These are phyloP conservation scores for Phytophthora tubulina DNA, from an alignment of 352 stramenopile species.

Conservation along the genomic window DNA sequence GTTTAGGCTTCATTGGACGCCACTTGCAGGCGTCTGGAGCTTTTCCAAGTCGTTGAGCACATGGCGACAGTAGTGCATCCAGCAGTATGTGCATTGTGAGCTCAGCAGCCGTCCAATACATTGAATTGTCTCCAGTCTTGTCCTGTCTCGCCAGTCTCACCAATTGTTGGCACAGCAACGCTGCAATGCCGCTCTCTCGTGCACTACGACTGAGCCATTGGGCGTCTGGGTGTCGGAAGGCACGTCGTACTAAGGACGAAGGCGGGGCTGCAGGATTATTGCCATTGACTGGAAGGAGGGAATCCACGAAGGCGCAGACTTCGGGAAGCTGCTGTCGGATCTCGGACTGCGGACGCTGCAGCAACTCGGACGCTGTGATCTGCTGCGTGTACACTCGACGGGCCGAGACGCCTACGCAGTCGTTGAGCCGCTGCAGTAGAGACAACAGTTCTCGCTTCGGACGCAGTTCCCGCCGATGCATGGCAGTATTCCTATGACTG, in stretches of 20 bases:
- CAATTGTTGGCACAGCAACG: conserved; percentile 63
- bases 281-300: conserved; percentile 29
- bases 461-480: conserved; percentile 22
- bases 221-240: conserved; percentile 51
- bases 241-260: conserved; percentile 31
- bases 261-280: not conserved
- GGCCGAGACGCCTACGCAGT: conserved; percentile 53
- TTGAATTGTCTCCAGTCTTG: conserved; percentile 1
- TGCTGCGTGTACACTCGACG: conserved; percentile 63
- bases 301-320: conserved; percentile 52
- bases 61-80: conserved; percentile 57
- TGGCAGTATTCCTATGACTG: not conserved
- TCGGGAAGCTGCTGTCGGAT: conserved; percentile 52
- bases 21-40: conserved; percentile 55
- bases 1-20: conserved; percentile 48
- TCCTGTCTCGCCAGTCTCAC: conserved; percentile 39
- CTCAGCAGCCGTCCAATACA: conserved; percentile 13
- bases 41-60: conserved; percentile 34
- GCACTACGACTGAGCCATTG: conserved; percentile 73
- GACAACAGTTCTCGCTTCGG: conserved; percentile 21
- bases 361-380: conserved; percentile 31
- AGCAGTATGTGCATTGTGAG: conserved; percentile 54
- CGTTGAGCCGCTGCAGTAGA: conserved; percentile 49
- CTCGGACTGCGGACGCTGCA: conserved; percentile 36
- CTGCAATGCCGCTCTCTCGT: conserved; percentile 59